phyloP scores from a whole-genome alignment of 768 basidiomycete genomes.

The Steccherinum ochraceum region DNA sequence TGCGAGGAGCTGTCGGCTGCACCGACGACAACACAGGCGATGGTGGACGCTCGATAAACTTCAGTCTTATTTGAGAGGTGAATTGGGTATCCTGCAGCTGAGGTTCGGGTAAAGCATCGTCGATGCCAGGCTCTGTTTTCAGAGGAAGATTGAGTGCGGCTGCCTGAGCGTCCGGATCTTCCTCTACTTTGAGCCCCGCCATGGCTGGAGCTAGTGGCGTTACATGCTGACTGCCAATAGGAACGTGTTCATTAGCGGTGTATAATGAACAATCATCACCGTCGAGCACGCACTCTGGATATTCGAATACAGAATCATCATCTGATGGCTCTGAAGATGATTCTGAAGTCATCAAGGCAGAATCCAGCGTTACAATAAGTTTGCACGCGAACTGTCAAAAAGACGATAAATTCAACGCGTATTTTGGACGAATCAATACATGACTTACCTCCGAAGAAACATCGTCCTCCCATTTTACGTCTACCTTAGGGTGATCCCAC shows the following conservation, averaged over 20 bases:
- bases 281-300: not conserved
- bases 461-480: slow-evolving; percentile 27
- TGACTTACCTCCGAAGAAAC: not conserved
- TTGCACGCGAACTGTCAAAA: not conserved
- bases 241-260: not conserved
- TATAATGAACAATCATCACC: not conserved
- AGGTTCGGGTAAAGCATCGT: not conserved
- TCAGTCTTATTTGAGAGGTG: not conserved
- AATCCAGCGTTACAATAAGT: not conserved
- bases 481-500: slow-evolving; percentile 41
- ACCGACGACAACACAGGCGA: not conserved
- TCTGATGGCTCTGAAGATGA: not conserved
- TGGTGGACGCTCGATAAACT: not conserved
- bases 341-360: not conserved
- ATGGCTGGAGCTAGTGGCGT: too few species aligned
- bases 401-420: not conserved
- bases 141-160: not conserved
- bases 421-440: not conserved
- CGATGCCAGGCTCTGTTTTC: not conserved
- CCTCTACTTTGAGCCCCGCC: too few species aligned
- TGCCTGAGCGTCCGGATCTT: too few species aligned
- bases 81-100: not conserved
- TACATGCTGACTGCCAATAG: not conserved
- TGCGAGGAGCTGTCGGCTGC: not conserved
- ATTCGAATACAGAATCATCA: too few species aligned